A percentile compares a stretch with the other conserved stretches of the same genome.
Conservation (phyloP, 2,329 filamentous ascomycete species). For the Aspergillus aculeatus region DNA sequence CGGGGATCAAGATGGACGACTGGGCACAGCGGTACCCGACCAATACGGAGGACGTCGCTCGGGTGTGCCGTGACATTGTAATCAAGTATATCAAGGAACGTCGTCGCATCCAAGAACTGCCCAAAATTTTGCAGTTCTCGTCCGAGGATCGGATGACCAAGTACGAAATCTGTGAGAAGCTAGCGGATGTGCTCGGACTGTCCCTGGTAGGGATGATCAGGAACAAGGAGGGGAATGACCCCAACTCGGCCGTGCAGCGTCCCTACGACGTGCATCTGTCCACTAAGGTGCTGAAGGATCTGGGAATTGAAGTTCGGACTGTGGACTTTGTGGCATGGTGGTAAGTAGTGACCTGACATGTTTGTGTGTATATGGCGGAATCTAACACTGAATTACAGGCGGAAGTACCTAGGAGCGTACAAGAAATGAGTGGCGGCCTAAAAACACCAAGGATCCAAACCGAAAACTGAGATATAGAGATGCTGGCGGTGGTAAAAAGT, state of each 20-base stretch:
- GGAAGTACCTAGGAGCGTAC: slow-evolving; percentile 31
- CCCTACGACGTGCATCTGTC: slow-evolving; percentile 88
- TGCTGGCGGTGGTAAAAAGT: not conserved
- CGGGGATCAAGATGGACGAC: slow-evolving; percentile 75
- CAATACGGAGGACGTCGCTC: slow-evolving; percentile 80
- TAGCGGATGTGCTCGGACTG: slow-evolving; percentile 77
- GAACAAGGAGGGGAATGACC: slow-evolving; percentile 70
- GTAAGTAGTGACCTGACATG: slow-evolving; percentile 41
- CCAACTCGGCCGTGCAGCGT: slow-evolving; percentile 68
- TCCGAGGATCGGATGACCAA: slow-evolving; percentile 86
- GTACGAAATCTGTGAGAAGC: slow-evolving; percentile 78
- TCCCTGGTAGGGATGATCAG: slow-evolving; percentile 64
- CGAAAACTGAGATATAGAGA: not conserved
- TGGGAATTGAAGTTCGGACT: slow-evolving; percentile 73
- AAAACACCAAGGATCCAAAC: not conserved
- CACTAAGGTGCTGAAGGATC: slow-evolving; percentile 67
- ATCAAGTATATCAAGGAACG: slow-evolving; percentile 61
- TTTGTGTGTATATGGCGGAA: not conserved
- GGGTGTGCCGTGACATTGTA: slow-evolving; percentile 74
- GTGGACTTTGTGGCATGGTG: slow-evolving; percentile 80
- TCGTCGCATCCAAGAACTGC: slow-evolving; percentile 56
- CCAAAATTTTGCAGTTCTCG: slow-evolving; percentile 76
- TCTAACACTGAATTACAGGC: slow-evolving; percentile 26
- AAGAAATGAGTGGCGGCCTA: slow-evolving; percentile 19
- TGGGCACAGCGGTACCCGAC: slow-evolving; percentile 84